Evolutionary conservation across 768 basidiomycete genomes (phyloP).

Genomic region (Holtermannia corniformis): DNA sequence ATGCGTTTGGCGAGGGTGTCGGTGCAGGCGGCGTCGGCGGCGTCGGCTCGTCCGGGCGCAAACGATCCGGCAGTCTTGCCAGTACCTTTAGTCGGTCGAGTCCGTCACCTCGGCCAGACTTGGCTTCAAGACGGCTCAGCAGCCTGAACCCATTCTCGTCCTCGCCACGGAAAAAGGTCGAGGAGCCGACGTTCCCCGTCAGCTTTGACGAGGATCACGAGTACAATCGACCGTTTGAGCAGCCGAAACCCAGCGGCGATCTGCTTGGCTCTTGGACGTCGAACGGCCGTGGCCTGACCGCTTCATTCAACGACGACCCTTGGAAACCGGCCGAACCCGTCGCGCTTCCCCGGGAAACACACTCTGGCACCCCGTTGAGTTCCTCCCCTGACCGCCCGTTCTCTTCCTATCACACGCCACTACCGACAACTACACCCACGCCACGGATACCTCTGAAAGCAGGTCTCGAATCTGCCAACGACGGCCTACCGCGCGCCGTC

Average conservation of each 20-base stretch:
- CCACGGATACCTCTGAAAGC: conserved; percentile 3
- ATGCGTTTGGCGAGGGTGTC: conserved; percentile 35
- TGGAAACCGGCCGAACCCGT: neutral
- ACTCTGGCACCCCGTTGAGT: neutral
- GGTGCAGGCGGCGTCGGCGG: conserved; percentile 6
- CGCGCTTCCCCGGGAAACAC: neutral
- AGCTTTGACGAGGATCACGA: neutral
- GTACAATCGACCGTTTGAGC: no score
- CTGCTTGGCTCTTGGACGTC: conserved; percentile 20
- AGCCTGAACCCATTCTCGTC: neutral
- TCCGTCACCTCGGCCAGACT: neutral
- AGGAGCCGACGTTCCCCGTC: no score
- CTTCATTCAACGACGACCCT: conserved; percentile 7
- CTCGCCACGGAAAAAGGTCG: neutral
- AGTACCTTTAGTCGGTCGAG: neutral
- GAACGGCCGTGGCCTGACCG: conserved; percentile 16
- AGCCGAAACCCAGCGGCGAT: no score
- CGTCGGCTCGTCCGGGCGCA: neutral
- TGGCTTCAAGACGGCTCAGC: neutral
- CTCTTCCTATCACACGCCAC: neutral
- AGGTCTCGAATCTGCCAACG: conserved; percentile 32
- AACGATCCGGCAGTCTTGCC: neutral
- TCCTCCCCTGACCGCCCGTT: neutral
- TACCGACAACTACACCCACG: neutral
- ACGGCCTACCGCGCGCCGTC: conserved; percentile 49